Evolutionary conservation across 192 early-diverging fungal genomes (phyloP), one percentile per base, ranked within the genome.

Genomic region (Coemansia sp.): DNA sequence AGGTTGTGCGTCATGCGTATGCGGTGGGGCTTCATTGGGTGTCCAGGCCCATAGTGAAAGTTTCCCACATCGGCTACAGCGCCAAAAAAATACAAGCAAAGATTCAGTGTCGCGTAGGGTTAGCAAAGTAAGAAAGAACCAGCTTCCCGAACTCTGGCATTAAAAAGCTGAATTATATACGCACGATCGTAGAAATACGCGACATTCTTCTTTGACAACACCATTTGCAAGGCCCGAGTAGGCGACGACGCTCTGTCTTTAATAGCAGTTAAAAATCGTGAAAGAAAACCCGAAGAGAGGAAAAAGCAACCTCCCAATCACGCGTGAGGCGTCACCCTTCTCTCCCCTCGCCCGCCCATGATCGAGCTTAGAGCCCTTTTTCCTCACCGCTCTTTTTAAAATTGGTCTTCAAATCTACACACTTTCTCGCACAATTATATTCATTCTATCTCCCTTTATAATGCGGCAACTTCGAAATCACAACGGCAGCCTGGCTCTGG

Each of bases 21-120:
- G 63, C 97, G 87, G 37, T 94, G 90, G 5, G 97, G 97, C 76
- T 99, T 99, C 97, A 99, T 99, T 3, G 94, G 93, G 73, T 99
- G 97, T 16, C 93, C 94, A 59, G 87, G 85, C 37, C 93, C 94
- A 83, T 95, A 97, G 73, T 94, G 93, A 70, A 90, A 97, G 65
- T 90, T 82, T 14, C 92, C 92, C 50, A 94, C 86, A 43, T 90
- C 78, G 39, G 78, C 78, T 81, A 80, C 55, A 46, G 28, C 11
- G 26, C 13, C 24, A 18, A 34, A 64, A 51, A 51, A 28, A 24
- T 13, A 13, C 3, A 37, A n/a, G n/a, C 26, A 31, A 8, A 13
- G 23, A 42, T 18, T 14, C 20, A 55, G 9, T 53, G 18, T 9
- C 0, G 28, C 21, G 10, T 16, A 36, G 21, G 21, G 31, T 31